A percentile compares a stretch with the other conserved stretches of the same genome.
These are phyloP conservation scores for Xylaria telfairii DNA, from an alignment of 495 filamentous ascomycete genomes.

Conservation along the genomic window DNA sequence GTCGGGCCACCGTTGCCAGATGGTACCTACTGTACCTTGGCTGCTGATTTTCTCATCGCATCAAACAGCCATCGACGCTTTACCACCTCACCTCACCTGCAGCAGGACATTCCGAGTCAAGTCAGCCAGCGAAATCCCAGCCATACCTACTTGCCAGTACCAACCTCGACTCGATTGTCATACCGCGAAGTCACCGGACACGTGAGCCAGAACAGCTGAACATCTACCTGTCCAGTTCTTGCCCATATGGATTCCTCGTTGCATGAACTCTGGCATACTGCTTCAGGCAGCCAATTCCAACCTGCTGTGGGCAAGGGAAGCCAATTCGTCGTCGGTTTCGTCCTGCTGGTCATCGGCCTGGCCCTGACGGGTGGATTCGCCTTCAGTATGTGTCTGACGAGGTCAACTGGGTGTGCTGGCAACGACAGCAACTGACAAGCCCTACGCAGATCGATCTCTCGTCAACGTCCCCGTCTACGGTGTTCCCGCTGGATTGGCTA, in stretches of 20 bases:
- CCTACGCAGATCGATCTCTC: slow-evolving; percentile 78
- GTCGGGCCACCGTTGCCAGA: slow-evolving; percentile 25
- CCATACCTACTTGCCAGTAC: background rate
- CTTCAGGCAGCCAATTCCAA: slow-evolving; percentile 79
- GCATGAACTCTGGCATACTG: slow-evolving; percentile 87
- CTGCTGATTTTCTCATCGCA: no score
- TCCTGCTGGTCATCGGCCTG: slow-evolving; percentile 71
- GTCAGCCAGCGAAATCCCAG: background rate
- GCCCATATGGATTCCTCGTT: slow-evolving; percentile 73
- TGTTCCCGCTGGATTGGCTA: slow-evolving; percentile 82
- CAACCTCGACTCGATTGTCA: slow-evolving; percentile 1
- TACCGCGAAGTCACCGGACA: background rate
- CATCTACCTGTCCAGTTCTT: background rate
- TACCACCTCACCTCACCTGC: background rate
- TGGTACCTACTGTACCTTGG: no score
- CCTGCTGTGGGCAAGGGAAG: slow-evolving; percentile 80
- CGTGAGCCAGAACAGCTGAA: background rate
- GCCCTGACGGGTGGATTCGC: slow-evolving; percentile 75
- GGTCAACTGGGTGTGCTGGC: background rate
- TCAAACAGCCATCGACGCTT: background rate
- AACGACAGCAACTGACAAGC: slow-evolving; percentile 15
- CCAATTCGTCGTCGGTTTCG: slow-evolving; percentile 85
- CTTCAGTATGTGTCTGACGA: slow-evolving; percentile 66
- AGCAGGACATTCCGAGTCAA: background rate
- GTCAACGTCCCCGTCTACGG: slow-evolving; percentile 77